Percentiles rank a stretch among this genome's conserved stretches.
Conservation (phyloP, 352 stramenopile species). For the Pythium dissotocum region DNA sequence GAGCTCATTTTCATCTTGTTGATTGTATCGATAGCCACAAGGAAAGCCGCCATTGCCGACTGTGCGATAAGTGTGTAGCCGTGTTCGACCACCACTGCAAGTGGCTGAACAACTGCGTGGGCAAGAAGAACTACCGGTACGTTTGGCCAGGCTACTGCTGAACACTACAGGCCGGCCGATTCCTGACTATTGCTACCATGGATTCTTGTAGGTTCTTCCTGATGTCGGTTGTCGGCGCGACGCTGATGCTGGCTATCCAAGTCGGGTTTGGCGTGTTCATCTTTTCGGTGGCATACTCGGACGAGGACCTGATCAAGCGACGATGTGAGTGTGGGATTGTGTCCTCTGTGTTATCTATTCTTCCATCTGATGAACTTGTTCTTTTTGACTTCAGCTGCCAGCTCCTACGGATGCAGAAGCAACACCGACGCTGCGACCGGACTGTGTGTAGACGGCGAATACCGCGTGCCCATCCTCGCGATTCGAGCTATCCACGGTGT, state of each 20-base stretch:
- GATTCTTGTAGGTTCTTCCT: conserved; percentile 57
- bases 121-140: conserved; percentile 79
- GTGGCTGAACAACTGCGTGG: conserved; percentile 96
- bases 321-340: conserved; percentile 30
- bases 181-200: background rate
- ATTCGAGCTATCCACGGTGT: conserved; percentile 68
- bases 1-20: background rate
- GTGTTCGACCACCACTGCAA: conserved; percentile 98
- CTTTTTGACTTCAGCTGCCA: conserved; percentile 35
- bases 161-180: too few relatives aligned
- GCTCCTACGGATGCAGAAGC: conserved; percentile 60
- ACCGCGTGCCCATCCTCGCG: conserved; percentile 52
- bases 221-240: conserved; percentile 63
- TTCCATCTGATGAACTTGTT: background rate
- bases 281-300: conserved; percentile 51
- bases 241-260: conserved; percentile 66
- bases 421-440: conserved; percentile 38
- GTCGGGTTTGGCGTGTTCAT: conserved; percentile 67
- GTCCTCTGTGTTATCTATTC: background rate
- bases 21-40: conserved; percentile 53
- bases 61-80: conserved; percentile 96
- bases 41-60: conserved; percentile 91
- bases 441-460: conserved; percentile 54
- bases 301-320: conserved; percentile 38
- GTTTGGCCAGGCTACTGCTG: background rate